Evolutionary conservation across 371 early-diverging fungal genomes (phyloP).

Genomic region (Smittium mucronatum): DNA sequence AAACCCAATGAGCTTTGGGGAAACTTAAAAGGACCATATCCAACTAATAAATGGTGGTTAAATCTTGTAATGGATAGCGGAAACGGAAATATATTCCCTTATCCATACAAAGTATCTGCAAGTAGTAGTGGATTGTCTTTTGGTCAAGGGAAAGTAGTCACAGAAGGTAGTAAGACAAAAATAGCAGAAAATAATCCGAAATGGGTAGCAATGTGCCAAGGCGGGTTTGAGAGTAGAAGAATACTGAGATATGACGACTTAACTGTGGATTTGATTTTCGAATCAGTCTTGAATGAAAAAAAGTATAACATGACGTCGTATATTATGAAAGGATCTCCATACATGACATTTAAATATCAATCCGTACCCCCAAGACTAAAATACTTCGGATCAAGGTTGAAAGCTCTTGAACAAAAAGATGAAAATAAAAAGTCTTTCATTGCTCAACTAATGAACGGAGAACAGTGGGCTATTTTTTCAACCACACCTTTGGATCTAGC

Average conservation of each 20-base stretch:
- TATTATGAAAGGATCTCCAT: constrained; percentile 29
- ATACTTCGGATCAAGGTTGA: background rate
- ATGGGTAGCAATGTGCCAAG: constrained; percentile 11
- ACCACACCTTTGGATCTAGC: constrained; percentile 1
- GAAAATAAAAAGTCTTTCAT: constrained; percentile 14
- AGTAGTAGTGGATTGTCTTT: constrained; percentile 13
- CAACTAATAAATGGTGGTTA: constrained; percentile 37
- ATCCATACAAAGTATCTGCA: constrained; percentile 28
- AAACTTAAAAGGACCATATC: constrained; percentile 11
- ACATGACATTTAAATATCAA: constrained; percentile 18
- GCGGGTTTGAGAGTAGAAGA: background rate
- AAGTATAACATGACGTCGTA: constrained; percentile 14
- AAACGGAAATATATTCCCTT: constrained; percentile 20
- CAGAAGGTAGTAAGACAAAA: background rate
- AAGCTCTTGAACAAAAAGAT: background rate
- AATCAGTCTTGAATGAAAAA: background rate
- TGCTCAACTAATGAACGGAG: constrained; percentile 6
- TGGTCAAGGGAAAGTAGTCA: constrained; percentile 16
- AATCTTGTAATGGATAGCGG: constrained; percentile 31
- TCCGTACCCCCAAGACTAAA: constrained; percentile 6
- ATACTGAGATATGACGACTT: constrained; percentile 9
- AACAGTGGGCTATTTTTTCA: constrained; percentile 24
- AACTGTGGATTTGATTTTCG: constrained; percentile 5
- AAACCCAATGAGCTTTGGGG: constrained; percentile 5
- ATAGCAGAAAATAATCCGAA: background rate